Evolutionary conservation across 2,329 filamentous ascomycete species (phyloP).

Genomic region (Verticillium tricorpus): DNA sequence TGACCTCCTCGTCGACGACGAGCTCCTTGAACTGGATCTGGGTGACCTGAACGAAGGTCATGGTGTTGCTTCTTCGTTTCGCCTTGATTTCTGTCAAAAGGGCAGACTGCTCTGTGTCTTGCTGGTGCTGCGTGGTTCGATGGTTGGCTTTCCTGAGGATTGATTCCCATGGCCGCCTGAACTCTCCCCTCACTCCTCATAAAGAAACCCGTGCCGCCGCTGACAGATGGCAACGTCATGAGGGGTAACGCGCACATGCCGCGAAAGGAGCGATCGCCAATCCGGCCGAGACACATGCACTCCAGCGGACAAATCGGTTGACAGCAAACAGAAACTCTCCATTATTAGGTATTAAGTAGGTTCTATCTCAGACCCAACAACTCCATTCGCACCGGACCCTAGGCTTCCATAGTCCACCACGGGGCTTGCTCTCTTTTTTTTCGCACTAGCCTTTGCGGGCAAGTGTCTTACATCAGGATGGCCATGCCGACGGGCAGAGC

Average conservation of each 20-base stretch:
- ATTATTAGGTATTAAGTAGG: neutral
- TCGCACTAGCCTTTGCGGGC: neutral
- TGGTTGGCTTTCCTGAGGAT: too few relatives aligned
- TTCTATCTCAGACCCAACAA: neutral
- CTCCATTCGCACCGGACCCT: neutral
- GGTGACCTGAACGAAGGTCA: constrained; percentile 66
- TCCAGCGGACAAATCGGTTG: neutral
- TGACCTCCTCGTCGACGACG: constrained; percentile 41
- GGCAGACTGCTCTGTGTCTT: neutral
- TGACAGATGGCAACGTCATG: neutral
- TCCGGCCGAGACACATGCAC: neutral
- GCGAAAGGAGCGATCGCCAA: neutral
- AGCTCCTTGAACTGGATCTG: constrained; percentile 60
- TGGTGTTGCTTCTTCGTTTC: constrained; percentile 21
- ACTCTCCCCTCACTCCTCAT: neutral
- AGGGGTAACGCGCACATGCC: neutral
- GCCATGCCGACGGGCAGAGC: constrained; percentile 4
- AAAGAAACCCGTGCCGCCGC: neutral
- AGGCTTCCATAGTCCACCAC: neutral
- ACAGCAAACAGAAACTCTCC: neutral
- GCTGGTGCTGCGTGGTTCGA: too few relatives aligned
- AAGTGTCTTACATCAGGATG: constrained; percentile 1
- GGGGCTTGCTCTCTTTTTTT: neutral
- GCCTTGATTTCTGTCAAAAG: neutral
- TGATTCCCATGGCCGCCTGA: neutral